Evolutionary conservation across 1,284 basidiomycete species (phyloP).

Genomic region (Mixia osmundae): DNA sequence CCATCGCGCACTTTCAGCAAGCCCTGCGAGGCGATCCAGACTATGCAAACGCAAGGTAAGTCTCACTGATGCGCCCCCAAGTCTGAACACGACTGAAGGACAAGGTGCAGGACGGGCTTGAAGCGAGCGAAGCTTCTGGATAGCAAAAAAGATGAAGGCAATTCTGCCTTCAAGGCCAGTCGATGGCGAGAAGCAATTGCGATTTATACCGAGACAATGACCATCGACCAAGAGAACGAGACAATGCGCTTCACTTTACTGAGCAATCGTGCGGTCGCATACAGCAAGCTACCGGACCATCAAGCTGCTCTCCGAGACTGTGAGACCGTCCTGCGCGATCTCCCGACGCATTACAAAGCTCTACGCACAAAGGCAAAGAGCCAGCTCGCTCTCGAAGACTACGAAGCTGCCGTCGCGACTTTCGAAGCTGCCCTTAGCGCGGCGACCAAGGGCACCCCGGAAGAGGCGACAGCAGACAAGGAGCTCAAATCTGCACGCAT

Average conservation of each 20-base stretch:
- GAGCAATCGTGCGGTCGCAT: slow-evolving; percentile 59
- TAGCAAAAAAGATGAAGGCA: slow-evolving; percentile 60
- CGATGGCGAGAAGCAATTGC: slow-evolving; percentile 38
- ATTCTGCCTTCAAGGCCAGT: slow-evolving; percentile 43
- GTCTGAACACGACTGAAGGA: background rate
- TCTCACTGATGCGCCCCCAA: background rate
- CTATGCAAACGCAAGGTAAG: slow-evolving; percentile 37
- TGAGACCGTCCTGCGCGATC: slow-evolving; percentile 38
- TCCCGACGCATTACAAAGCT: slow-evolving; percentile 52
- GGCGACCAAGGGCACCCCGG: slow-evolving; percentile 30
- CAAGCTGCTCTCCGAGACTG: slow-evolving; percentile 47
- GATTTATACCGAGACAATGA: slow-evolving; percentile 44
- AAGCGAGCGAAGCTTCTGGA: slow-evolving; percentile 57
- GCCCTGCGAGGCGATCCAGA: slow-evolving; percentile 61
- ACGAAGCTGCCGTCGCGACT: slow-evolving; percentile 44
- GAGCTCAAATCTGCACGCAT: slow-evolving; percentile 56
- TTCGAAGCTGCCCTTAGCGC: slow-evolving; percentile 56
- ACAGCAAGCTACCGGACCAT: slow-evolving; percentile 34
- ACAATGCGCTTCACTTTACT: slow-evolving; percentile 52
- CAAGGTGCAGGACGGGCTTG: slow-evolving; percentile 27
- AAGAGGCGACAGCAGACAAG: slow-evolving; percentile 35
- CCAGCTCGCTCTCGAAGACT: slow-evolving; percentile 45
- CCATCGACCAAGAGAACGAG: slow-evolving; percentile 24
- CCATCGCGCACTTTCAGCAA: slow-evolving; percentile 43
- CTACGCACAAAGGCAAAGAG: slow-evolving; percentile 62